Evolutionary conservation across 441 rosid genomes (phyloP).

Genomic region (Pelargonium cotyledonis): DNA sequence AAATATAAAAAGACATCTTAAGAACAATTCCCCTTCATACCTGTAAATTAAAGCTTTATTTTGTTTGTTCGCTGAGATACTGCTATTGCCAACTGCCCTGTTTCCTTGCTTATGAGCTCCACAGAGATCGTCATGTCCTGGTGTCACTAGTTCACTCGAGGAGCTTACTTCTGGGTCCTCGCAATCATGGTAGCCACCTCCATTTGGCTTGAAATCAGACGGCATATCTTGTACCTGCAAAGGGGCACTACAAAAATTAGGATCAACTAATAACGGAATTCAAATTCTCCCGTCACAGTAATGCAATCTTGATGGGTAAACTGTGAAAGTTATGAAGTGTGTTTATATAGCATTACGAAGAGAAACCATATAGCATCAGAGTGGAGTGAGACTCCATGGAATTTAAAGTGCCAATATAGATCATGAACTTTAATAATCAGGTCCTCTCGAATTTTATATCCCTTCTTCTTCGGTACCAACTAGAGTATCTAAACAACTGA

Average conservation of each 20-base stretch:
- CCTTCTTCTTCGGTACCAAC: background rate
- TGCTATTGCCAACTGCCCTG: conserved; percentile 22
- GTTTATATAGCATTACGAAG: background rate
- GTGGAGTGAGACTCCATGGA: too few relatives aligned
- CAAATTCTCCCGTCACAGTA: background rate
- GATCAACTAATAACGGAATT: background rate
- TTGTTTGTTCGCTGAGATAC: conserved; percentile 26
- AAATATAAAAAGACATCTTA: background rate
- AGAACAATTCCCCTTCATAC: conserved; percentile 21
- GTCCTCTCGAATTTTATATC: background rate
- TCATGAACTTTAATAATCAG: background rate
- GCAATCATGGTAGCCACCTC: conserved; percentile 27
- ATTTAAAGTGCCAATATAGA: background rate
- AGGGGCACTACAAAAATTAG: background rate
- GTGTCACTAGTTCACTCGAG: conserved; percentile 20
- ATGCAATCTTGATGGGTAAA: background rate
- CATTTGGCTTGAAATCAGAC: conserved; percentile 43
- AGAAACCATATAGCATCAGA: too few relatives aligned
- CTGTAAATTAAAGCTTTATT: conserved; percentile 47
- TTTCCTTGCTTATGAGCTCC: conserved; percentile 37
- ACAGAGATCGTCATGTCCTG: conserved; percentile 27
- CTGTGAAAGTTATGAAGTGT: background rate
- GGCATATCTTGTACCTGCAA: conserved; percentile 33
- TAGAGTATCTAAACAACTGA: background rate
- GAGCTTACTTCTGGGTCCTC: conserved; percentile 30